These are phyloP conservation scores for Coemansia sp. DNA, from an alignment of 192 early-diverging fungal genomes.

Conservation along the genomic window DNA sequence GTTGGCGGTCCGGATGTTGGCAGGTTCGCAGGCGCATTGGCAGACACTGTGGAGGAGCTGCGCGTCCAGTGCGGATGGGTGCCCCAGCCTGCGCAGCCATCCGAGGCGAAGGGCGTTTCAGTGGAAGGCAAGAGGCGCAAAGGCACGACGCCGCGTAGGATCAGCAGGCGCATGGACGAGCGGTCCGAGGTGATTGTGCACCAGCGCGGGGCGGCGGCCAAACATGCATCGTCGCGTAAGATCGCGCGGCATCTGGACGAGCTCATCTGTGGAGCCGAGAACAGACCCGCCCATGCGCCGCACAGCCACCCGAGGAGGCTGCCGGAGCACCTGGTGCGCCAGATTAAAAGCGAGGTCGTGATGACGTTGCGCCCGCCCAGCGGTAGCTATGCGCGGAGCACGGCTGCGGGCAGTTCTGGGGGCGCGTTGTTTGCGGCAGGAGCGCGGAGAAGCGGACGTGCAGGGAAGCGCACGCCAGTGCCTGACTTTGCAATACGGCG, in stretches of 20 bases:
- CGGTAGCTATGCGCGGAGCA: neutral
- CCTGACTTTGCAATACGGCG: neutral
- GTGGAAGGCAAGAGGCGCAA: constrained; percentile 44
- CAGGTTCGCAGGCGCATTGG: constrained; percentile 20
- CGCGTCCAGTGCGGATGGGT: constrained; percentile 54
- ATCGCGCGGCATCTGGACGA: constrained; percentile 55
- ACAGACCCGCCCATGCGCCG: neutral
- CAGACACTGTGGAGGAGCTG: constrained; percentile 48
- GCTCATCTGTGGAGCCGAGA: constrained; percentile 21
- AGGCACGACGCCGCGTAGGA: constrained; percentile 44
- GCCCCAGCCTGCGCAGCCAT: constrained; percentile 3
- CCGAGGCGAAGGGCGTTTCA: neutral
- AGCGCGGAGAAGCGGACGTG: neutral
- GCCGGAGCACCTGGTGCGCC: constrained; percentile 41
- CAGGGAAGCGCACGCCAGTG: neutral
- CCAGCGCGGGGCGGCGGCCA: constrained; percentile 18
- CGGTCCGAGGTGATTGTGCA: constrained; percentile 52
- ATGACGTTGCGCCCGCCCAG: constrained; percentile 19
- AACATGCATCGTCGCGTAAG: constrained; percentile 30
- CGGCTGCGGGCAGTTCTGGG: neutral
- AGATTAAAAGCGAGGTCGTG: constrained; percentile 54
- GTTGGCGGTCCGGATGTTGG: constrained; percentile 32
- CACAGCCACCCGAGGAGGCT: constrained; percentile 27
- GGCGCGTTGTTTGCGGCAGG: neutral
- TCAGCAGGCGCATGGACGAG: constrained; percentile 17